Evolutionary conservation across 306 rosid species (phyloP).

Genomic region (Cucurbita moschata): DNA sequence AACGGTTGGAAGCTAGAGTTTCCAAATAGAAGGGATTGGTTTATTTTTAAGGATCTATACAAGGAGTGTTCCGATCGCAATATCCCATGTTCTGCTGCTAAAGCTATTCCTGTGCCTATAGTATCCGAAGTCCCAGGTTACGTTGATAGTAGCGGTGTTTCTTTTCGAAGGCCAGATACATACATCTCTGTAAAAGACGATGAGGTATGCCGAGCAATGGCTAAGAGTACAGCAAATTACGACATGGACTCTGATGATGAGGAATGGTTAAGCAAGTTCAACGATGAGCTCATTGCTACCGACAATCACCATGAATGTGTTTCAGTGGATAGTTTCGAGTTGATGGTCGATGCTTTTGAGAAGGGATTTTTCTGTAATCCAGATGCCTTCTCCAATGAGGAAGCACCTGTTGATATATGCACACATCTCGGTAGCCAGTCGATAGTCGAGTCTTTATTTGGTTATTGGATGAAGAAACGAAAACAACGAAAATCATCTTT

Average conservation of each 20-base stretch:
- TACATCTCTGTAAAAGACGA: slow-evolving; percentile 40
- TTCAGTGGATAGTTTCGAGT: slow-evolving; percentile 46
- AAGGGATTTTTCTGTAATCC: slow-evolving; percentile 35
- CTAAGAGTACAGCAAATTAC: slow-evolving; percentile 37
- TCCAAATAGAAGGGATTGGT: slow-evolving; percentile 39
- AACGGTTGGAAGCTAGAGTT: slow-evolving; percentile 65
- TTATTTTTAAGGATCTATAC: slow-evolving; percentile 51
- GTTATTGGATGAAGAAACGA: slow-evolving; percentile 60
- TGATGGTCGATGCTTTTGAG: slow-evolving; percentile 56
- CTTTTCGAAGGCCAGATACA: slow-evolving; percentile 32
- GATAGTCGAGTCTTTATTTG: slow-evolving; percentile 35
- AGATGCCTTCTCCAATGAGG: slow-evolving; percentile 31
- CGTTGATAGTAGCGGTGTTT: slow-evolving; percentile 13
- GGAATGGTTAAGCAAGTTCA: slow-evolving; percentile 45
- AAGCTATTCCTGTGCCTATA: slow-evolving; percentile 57
- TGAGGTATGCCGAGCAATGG: slow-evolving; percentile 50
- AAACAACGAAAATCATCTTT: slow-evolving; percentile 28
- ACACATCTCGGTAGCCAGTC: slow-evolving; percentile 25
- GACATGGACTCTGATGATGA: slow-evolving; percentile 87
- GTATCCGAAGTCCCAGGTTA: slow-evolving; percentile 37
- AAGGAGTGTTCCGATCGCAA: slow-evolving; percentile 49
- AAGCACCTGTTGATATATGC: slow-evolving; percentile 23
- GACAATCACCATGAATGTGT: slow-evolving; percentile 22
- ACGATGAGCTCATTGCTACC: slow-evolving; percentile 11
- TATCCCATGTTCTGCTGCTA: slow-evolving; percentile 19